These are phyloP conservation scores for Jimgerdemannia lactiflua DNA, from an alignment of 192 early-diverging fungal genomes.

Conservation along the genomic window DNA sequence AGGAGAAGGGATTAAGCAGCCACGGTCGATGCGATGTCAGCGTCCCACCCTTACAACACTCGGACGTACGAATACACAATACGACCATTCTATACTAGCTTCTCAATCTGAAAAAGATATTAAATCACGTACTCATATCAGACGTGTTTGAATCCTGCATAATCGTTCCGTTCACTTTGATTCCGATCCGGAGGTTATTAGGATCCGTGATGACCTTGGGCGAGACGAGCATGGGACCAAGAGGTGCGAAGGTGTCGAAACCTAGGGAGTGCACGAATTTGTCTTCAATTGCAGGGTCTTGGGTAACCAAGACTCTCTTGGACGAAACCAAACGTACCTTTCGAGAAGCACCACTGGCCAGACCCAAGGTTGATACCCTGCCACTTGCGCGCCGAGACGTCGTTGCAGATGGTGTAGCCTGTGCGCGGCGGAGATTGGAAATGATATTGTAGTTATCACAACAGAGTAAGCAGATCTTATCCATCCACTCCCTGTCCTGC, in stretches of 20 bases:
- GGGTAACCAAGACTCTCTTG: too few species aligned
- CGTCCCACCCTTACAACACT: too few species aligned
- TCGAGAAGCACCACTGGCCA: slow-evolving; percentile 53
- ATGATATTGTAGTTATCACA: background rate
- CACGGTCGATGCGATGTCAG: too few species aligned
- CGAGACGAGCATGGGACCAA: slow-evolving; percentile 57
- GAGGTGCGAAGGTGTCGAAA: slow-evolving; percentile 59
- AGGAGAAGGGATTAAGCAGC: too few species aligned
- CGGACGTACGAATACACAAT: too few species aligned
- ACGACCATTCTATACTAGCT: too few species aligned
- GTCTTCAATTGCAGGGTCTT: too few species aligned
- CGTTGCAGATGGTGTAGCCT: slow-evolving; percentile 60
- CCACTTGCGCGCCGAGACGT: slow-evolving; percentile 59
- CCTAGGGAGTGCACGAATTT: background rate
- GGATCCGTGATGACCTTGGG: slow-evolving; percentile 42
- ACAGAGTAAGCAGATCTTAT: background rate
- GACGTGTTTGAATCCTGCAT: slow-evolving; percentile 50
- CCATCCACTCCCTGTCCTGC: background rate
- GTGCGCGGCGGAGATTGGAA: background rate
- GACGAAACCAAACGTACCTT: too few species aligned
- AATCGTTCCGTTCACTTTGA: slow-evolving; percentile 38
- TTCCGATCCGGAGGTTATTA: slow-evolving; percentile 41
- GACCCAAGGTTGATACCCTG: slow-evolving; percentile 27
- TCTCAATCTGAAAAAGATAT: background rate
- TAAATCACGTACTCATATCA: slow-evolving; percentile 42